These are phyloP conservation scores for Senna siamea DNA, from an alignment of 306 rosid species.

Conservation along the genomic window DNA sequence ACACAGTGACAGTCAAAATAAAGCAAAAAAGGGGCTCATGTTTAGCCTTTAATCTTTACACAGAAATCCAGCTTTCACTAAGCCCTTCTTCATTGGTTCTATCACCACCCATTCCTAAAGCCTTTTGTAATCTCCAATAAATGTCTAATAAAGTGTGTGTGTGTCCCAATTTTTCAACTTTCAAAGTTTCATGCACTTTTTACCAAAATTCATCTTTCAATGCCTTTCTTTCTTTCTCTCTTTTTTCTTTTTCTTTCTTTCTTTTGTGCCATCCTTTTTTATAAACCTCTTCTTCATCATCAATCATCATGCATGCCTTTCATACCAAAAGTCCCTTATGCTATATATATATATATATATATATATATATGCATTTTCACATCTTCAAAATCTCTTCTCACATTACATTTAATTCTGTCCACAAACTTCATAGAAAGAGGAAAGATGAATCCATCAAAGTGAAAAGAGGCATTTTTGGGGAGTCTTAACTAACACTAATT, in stretches of 20 bases:
- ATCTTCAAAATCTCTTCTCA: neutral
- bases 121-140: slow-evolving; percentile 63
- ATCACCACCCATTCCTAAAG: slow-evolving; percentile 39
- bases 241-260: neutral
- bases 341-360: no score
- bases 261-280: neutral
- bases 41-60: slow-evolving; percentile 33
- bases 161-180: neutral
- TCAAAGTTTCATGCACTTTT: slow-evolving; percentile 50
- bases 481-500: no score
- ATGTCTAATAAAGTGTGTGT: slow-evolving; percentile 36
- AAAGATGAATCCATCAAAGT: no score
- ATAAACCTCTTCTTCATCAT: slow-evolving; percentile 23
- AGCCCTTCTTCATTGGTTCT: slow-evolving; percentile 43
- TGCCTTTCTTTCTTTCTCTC: no score
- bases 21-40: slow-evolving; percentile 23
- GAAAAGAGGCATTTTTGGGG: no score
- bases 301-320: slow-evolving; percentile 31
- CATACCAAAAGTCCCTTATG: neutral
- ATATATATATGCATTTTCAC: no score
- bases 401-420: no score
- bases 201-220: slow-evolving; percentile 46
- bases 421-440: no score
- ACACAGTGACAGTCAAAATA: slow-evolving; percentile 37
- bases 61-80: slow-evolving; percentile 35